phyloP scores from a whole-genome alignment of 2,329 filamentous ascomycete species.

The Hypoxylon sp. region DNA sequence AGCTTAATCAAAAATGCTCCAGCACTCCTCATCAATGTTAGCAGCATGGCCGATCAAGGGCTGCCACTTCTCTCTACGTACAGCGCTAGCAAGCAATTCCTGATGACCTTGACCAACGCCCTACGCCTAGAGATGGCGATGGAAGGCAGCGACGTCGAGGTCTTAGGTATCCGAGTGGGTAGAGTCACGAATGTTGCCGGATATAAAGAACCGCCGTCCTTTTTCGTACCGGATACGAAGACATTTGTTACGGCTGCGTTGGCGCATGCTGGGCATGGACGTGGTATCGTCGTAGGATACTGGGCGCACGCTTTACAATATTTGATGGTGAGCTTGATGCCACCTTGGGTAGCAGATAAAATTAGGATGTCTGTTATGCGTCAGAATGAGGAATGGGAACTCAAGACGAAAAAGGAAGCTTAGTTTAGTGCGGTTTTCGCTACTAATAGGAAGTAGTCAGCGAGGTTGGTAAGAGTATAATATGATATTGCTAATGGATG shows the following conservation, averaged over 20 bases:
- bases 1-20: slow-evolving; percentile 59
- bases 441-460: background rate
- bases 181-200: slow-evolving; percentile 23
- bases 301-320: slow-evolving; percentile 32
- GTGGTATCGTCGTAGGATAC: slow-evolving; percentile 31
- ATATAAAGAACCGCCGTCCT: slow-evolving; percentile 15
- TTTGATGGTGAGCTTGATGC: slow-evolving; percentile 16
- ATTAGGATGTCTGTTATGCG: slow-evolving; percentile 25
- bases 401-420: background rate
- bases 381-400: slow-evolving; percentile 15
- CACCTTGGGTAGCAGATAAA: slow-evolving; percentile 17
- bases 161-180: slow-evolving; percentile 25
- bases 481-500: background rate
- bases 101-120: slow-evolving; percentile 58
- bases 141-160: slow-evolving; percentile 25
- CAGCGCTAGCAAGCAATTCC: slow-evolving; percentile 63
- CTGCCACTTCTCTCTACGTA: slow-evolving; percentile 65
- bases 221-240: slow-evolving; percentile 27
- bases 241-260: slow-evolving; percentile 33
- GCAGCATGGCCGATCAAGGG: slow-evolving; percentile 62
- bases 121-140: slow-evolving; percentile 60
- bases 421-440: background rate
- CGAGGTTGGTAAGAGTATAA: background rate
- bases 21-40: slow-evolving; percentile 66
- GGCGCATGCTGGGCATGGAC: slow-evolving; percentile 28